Conservation (phyloP, 805 yeast species). For the Metschnikowia sp. region DNA sequence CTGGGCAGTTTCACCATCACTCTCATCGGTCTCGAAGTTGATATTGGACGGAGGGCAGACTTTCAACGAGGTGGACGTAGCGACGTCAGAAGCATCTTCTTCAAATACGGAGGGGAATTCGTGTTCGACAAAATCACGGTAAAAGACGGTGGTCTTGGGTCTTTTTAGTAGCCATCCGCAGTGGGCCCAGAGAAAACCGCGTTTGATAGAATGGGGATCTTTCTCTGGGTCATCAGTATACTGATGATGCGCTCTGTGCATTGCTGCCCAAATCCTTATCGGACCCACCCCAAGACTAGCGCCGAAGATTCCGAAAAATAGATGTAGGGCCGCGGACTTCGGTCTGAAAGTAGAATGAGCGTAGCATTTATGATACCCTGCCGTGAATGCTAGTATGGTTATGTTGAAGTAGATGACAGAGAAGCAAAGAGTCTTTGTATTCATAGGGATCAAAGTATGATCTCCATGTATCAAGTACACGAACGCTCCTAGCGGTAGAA, state of each 20-base stretch:
- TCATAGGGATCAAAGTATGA: slow-evolving; percentile 25
- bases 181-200: slow-evolving; percentile 80
- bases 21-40: slow-evolving; percentile 7
- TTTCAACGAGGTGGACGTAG: background rate
- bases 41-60: slow-evolving; percentile 1
- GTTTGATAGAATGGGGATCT: slow-evolving; percentile 83
- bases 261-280: slow-evolving; percentile 72
- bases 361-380: slow-evolving; percentile 43
- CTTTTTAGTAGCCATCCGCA: slow-evolving; percentile 81
- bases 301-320: slow-evolving; percentile 57
- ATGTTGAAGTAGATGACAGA: slow-evolving; percentile 31
- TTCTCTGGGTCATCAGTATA: slow-evolving; percentile 77
- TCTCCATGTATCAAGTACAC: slow-evolving; percentile 22
- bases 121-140: slow-evolving; percentile 33
- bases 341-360: slow-evolving; percentile 39
- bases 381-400: slow-evolving; percentile 38
- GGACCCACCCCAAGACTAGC: slow-evolving; percentile 75
- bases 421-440: slow-evolving; percentile 29
- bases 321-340: slow-evolving; percentile 33
- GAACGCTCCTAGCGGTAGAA: slow-evolving; percentile 31
- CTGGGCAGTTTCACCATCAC: slow-evolving; percentile 7
- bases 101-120: slow-evolving; percentile 26
- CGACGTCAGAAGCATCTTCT: background rate
- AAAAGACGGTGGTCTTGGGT: slow-evolving; percentile 41
- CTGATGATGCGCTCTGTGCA: slow-evolving; percentile 89